Conservation (phyloP, 805 yeast species). For the Hermanozyma aechmeae region DNA sequence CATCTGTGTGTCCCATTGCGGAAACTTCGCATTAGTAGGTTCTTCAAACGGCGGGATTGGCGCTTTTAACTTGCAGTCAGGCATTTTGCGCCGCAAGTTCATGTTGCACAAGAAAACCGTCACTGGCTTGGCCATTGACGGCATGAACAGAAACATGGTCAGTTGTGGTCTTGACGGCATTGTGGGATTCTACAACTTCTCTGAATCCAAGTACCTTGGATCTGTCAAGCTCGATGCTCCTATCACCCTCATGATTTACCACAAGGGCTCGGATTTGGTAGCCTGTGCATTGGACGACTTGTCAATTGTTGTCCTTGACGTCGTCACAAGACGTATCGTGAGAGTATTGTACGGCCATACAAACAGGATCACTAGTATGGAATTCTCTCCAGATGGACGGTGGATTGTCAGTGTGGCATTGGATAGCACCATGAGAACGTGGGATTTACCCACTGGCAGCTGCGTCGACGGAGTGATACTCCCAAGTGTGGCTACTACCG, state of each 20-base stretch:
- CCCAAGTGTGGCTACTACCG: conserved; percentile 68
- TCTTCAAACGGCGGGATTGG: conserved; percentile 80
- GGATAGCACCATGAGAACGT: conserved; percentile 84
- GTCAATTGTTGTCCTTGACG: conserved; percentile 74
- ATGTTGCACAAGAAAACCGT: conserved; percentile 68
- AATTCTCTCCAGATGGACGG: conserved; percentile 90
- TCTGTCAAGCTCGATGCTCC: conserved; percentile 67
- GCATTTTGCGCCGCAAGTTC: conserved; percentile 64
- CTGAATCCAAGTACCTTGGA: conserved; percentile 57
- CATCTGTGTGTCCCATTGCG: conserved; percentile 82
- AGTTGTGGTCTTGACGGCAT: conserved; percentile 84
- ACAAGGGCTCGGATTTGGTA: conserved; percentile 71
- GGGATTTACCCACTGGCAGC: conserved; percentile 97
- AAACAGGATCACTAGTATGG: conserved; percentile 78
- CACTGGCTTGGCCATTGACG: conserved; percentile 83
- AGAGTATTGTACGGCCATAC: conserved; percentile 86
- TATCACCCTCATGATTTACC: conserved; percentile 67
- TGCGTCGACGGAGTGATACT: conserved; percentile 87
- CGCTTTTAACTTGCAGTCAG: conserved; percentile 86
- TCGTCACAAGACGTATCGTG: conserved; percentile 70
- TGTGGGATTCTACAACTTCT: conserved; percentile 80
- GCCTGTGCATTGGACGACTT: conserved; percentile 85
- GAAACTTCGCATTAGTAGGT: conserved; percentile 90
- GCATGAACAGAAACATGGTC: conserved; percentile 82
- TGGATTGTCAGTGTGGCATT: conserved; percentile 82